phyloP scores from a whole-genome alignment of 768 basidiomycete genomes.

The Amanita phalloides region DNA sequence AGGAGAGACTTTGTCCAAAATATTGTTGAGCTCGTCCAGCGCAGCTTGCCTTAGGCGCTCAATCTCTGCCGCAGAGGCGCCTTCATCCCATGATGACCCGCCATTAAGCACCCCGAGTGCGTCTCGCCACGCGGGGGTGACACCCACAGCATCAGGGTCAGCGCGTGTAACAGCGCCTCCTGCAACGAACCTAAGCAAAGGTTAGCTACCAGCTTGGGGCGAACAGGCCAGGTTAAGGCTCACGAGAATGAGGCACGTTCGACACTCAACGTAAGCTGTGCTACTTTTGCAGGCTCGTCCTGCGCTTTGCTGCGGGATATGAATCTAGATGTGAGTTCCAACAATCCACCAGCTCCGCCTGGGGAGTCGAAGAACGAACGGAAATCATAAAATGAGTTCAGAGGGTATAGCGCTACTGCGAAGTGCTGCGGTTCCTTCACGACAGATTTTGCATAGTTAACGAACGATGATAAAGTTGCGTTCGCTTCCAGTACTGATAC shows the following conservation, averaged over 20 bases:
- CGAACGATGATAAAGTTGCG: background rate
- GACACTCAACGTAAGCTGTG: too few species aligned
- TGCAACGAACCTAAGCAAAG: background rate
- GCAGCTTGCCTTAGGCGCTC: background rate
- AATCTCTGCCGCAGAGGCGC: background rate
- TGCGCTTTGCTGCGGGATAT: background rate
- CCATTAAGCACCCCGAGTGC: background rate
- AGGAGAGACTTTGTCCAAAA: slow-evolving; percentile 4
- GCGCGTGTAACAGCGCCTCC: background rate
- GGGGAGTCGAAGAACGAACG: too few species aligned
- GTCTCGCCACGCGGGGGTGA: background rate
- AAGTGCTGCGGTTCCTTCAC: too few species aligned
- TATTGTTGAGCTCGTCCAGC: background rate
- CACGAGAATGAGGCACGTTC: too few species aligned
- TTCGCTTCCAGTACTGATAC: background rate
- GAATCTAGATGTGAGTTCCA: background rate
- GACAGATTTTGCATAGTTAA: background rate
- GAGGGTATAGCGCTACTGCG: too few species aligned
- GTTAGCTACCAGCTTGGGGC: too few species aligned
- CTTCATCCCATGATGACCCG: background rate
- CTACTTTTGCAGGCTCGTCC: too few species aligned
- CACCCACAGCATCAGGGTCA: background rate
- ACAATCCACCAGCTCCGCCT: background rate
- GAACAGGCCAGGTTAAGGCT: too few species aligned
- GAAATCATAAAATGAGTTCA: too few species aligned